Evolutionary conservation across 2,329 filamentous ascomycete genomes (phyloP).

Genomic region (Phyllosticta citriasiana): DNA sequence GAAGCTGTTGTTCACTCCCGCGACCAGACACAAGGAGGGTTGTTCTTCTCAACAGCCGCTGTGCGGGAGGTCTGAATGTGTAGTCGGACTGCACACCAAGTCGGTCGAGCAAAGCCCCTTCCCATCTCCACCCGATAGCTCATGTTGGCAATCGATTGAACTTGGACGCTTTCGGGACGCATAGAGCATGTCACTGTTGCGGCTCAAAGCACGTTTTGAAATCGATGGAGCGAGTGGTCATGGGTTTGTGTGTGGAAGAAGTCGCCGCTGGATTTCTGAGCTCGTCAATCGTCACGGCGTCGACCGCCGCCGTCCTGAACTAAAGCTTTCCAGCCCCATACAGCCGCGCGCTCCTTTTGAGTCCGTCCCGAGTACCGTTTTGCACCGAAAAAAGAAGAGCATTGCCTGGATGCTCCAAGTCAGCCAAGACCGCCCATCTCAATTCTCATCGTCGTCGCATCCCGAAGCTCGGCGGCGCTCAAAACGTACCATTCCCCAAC

Average conservation of each 20-base stretch:
- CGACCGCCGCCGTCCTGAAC: conserved; percentile 1
- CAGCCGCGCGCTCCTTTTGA: conserved; percentile 3
- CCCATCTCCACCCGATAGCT: too few species aligned
- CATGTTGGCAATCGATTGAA: background rate
- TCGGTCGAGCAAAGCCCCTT: too few species aligned
- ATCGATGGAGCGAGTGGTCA: background rate
- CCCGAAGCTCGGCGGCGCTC: background rate
- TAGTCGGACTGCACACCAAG: too few species aligned
- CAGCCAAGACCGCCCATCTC: background rate
- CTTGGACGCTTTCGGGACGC: background rate
- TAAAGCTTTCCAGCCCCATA: conserved; percentile 1
- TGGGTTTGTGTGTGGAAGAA: conserved; percentile 1
- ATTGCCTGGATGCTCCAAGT: conserved; percentile 1
- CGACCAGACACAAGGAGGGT: too few species aligned
- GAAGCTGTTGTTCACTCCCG: too few species aligned
- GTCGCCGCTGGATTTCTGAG: conserved; percentile 8
- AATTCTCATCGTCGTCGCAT: background rate
- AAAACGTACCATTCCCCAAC: conserved; percentile 6
- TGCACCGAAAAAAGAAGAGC: conserved; percentile 9
- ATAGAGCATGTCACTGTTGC: background rate
- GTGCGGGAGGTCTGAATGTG: too few species aligned
- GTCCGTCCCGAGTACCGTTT: conserved; percentile 6
- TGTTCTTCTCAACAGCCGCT: too few species aligned
- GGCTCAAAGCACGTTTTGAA: background rate
- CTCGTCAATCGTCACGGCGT: conserved; percentile 9